phyloP scores from a whole-genome alignment of 2,329 filamentous ascomycete genomes.

The Colletotrichum chrysophilum region DNA sequence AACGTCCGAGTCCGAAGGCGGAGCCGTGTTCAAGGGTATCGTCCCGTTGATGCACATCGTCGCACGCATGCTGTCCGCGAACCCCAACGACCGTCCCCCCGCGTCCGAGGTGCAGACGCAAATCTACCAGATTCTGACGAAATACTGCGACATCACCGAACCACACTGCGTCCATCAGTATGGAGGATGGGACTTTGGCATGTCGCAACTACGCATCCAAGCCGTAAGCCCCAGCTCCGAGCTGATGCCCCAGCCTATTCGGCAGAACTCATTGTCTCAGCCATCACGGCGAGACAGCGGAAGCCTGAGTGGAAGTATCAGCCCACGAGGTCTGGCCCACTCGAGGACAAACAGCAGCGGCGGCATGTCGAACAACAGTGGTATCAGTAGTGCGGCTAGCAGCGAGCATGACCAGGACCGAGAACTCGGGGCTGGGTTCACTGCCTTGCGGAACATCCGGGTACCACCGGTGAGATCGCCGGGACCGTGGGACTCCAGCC shows the following conservation, averaged over 20 bases:
- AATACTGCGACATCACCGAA: slow-evolving; percentile 50
- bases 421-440: slow-evolving; percentile 16
- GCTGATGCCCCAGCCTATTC: slow-evolving; percentile 2
- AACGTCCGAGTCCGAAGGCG: slow-evolving; percentile 40
- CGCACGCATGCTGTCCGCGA: slow-evolving; percentile 57
- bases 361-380: slow-evolving; percentile 38
- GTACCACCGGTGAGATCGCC: slow-evolving; percentile 17
- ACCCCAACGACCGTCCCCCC: slow-evolving; percentile 57
- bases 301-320: slow-evolving; percentile 21
- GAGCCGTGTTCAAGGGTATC: slow-evolving; percentile 54
- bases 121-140: slow-evolving; percentile 57
- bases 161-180: slow-evolving; percentile 62
- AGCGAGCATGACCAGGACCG: slow-evolving; percentile 20
- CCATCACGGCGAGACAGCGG: slow-evolving; percentile 19
- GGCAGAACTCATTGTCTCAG: slow-evolving; percentile 18
- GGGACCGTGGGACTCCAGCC: slow-evolving; percentile 14
- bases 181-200: slow-evolving; percentile 36
- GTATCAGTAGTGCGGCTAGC: slow-evolving; percentile 28
- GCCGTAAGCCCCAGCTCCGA: slow-evolving; percentile 11
- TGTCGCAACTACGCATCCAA: slow-evolving; percentile 27
- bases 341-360: slow-evolving; percentile 38
- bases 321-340: slow-evolving; percentile 29
- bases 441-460: slow-evolving; percentile 18
- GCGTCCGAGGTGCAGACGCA: slow-evolving; percentile 57
- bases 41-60: slow-evolving; percentile 58